These are phyloP conservation scores for Backusella australiensis DNA, from an alignment of 192 early-diverging fungal species.

Conservation along the genomic window DNA sequence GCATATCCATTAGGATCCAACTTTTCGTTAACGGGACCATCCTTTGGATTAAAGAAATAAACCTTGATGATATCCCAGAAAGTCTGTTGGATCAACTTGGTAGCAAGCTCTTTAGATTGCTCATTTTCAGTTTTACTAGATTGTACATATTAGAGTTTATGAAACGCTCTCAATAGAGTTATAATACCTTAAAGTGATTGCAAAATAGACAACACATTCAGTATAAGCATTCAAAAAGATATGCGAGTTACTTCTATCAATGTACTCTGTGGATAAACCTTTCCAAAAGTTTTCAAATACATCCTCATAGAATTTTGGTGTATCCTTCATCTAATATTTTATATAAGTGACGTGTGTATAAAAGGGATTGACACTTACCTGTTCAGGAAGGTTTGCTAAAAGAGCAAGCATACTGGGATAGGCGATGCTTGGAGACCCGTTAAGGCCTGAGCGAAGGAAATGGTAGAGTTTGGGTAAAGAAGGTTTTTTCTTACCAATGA, in stretches of 20 bases:
- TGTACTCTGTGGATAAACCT: conserved; percentile 43
- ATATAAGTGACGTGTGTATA: not conserved
- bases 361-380: conserved; percentile 28
- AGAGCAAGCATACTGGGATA: conserved; percentile 81
- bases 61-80: conserved; percentile 43
- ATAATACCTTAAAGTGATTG: conserved; percentile 37
- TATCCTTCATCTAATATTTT: conserved; percentile 14
- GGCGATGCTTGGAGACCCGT: conserved; percentile 61
- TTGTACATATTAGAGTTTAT: not conserved
- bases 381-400: conserved; percentile 58
- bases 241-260: conserved; percentile 46
- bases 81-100: conserved; percentile 23
- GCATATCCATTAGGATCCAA: conserved; percentile 9
- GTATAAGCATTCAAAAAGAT: conserved; percentile 59
- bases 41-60: conserved; percentile 35
- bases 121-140: conserved; percentile 9
- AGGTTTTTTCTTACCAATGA: conserved; percentile 55
- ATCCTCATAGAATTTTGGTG: conserved; percentile 45
- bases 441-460: conserved; percentile 65
- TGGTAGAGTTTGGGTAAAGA: conserved; percentile 58
- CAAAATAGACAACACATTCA: conserved; percentile 65
- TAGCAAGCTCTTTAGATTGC: not conserved
- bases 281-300: conserved; percentile 66
- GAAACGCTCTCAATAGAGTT: not conserved
- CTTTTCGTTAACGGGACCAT: conserved; percentile 12